These are phyloP conservation scores for Ceriops tagal DNA, from an alignment of 345 rosid species.

Conservation along the genomic window DNA sequence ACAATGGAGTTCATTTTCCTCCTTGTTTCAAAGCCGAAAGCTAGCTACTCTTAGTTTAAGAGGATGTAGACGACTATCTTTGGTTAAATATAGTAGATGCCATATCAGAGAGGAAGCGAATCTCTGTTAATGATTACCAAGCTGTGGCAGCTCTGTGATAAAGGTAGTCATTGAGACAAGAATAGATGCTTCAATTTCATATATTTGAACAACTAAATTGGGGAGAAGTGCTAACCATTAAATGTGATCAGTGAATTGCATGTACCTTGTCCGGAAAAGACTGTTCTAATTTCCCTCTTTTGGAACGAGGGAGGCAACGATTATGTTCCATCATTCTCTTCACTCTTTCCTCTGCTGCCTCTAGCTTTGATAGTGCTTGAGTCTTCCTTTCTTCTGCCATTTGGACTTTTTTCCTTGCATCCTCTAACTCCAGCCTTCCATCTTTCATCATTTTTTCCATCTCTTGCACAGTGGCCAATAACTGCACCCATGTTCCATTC, in stretches of 20 bases:
- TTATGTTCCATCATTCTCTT: conserved; percentile 32
- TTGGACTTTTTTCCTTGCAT: conserved; percentile 41
- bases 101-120: no score
- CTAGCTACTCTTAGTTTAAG: no score
- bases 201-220: neutral
- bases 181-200: neutral
- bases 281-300: conserved; percentile 14
- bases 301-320: conserved; percentile 22
- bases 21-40: no score
- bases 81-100: no score
- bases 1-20: no score
- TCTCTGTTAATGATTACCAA: no score
- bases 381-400: conserved; percentile 45
- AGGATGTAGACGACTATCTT: no score
- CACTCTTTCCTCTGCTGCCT: conserved; percentile 38
- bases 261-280: conserved; percentile 6
- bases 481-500: conserved; percentile 38
- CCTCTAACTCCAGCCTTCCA: conserved; percentile 44
- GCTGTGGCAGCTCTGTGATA: no score
- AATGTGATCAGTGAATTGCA: neutral
- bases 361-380: conserved; percentile 40
- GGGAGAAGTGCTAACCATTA: neutral
- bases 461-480: conserved; percentile 42
- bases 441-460: conserved; percentile 41
- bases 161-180: neutral